These are phyloP conservation scores for Calocybe gangraenosa DNA, from an alignment of 768 basidiomycete species.

Conservation along the genomic window DNA sequence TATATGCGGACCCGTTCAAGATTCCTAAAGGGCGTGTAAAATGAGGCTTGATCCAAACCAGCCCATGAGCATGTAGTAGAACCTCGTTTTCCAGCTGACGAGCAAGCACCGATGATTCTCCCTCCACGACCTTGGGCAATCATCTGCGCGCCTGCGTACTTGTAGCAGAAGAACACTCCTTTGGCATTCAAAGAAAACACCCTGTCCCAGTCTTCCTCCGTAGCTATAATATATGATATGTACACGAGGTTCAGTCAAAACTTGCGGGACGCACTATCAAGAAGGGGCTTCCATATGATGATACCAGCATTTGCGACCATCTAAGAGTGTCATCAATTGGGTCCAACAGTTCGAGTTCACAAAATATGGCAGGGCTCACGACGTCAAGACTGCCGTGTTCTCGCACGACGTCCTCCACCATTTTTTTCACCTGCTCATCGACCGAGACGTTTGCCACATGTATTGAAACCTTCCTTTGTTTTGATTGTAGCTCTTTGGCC, in stretches of 20 bases:
- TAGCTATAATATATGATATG: conserved; percentile 19
- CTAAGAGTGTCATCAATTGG: conserved; percentile 8
- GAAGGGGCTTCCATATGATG: conserved; percentile 10
- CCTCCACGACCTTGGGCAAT: conserved; percentile 47
- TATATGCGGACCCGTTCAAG: conserved; percentile 21
- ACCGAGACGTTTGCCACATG: conserved; percentile 18
- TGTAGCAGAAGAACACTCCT: conserved; percentile 59
- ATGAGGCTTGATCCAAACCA: neutral
- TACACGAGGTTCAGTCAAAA: neutral
- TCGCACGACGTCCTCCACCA: conserved; percentile 16
- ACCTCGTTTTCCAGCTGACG: conserved; percentile 27
- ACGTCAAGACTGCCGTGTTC: conserved; percentile 25
- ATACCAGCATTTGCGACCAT: conserved; percentile 32
- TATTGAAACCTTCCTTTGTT: conserved; percentile 14
- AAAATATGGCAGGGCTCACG: conserved; percentile 17
- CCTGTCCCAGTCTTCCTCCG: conserved; percentile 35
- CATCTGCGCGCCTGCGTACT: conserved; percentile 62
- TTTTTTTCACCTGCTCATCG: conserved; percentile 18
- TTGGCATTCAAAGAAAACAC: conserved; percentile 48
- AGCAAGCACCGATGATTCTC: conserved; percentile 47
- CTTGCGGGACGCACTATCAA: conserved; percentile 14
- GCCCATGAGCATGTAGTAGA: neutral
- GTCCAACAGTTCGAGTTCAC: neutral
- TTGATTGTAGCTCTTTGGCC: conserved; percentile 17
- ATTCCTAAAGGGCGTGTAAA: neutral